Base-by-base conservation (phyloP, 768 basidiomycete species). In the Dioszegia crocea region DNA sequence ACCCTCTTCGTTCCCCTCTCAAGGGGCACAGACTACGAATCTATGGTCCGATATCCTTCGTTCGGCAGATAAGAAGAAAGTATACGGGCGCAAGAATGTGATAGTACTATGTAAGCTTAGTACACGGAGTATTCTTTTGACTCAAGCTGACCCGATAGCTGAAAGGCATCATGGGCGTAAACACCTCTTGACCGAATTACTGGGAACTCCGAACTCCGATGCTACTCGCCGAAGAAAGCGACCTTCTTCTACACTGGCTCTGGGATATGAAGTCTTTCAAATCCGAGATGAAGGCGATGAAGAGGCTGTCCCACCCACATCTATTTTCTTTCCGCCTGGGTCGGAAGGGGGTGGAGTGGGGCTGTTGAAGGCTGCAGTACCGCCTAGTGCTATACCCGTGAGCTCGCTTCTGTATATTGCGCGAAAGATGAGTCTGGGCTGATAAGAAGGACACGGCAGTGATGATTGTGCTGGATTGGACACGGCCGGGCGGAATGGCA, bases 381-480 rank as follows among this genome's bases (percentile, higher is more conserved):
- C 89, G 1, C 86, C 90, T 1, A 59, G 62, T 4, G 67, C 71
- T 10, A 52, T 74, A 1, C 56, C 63, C 2, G 67, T 74, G 8
- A 33, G 14, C 84, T 5, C 77, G 90, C 12, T 82, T 83, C 16
- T 52, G 9, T n/a, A n/a, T n/a, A n/a, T n/a, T n/a, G n/a, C n/a
- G n/a, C n/a, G 39, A 39, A 29, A 26, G 21, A 51, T 26, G 16
- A 12, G n/a, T 39, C 48, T 3, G 27, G 12, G 57, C 56, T 64
- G 55, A 64, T 54, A 24, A 6, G 40, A 38, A 75, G 67, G 74
- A 77, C 56, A 75, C 76, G 8, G 71, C 68, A 12, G 84, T 91
- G 44, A 79, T 96, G 69, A 88, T 98, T 66, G 84, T 86, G 0
- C 79, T 99, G 10, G 94, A 99, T 76, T 99, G 96, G 94, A 94